These are phyloP conservation scores for Globisporangium rhizosaccharum DNA, from an alignment of 352 stramenopile genomes.

Conservation along the genomic window DNA sequence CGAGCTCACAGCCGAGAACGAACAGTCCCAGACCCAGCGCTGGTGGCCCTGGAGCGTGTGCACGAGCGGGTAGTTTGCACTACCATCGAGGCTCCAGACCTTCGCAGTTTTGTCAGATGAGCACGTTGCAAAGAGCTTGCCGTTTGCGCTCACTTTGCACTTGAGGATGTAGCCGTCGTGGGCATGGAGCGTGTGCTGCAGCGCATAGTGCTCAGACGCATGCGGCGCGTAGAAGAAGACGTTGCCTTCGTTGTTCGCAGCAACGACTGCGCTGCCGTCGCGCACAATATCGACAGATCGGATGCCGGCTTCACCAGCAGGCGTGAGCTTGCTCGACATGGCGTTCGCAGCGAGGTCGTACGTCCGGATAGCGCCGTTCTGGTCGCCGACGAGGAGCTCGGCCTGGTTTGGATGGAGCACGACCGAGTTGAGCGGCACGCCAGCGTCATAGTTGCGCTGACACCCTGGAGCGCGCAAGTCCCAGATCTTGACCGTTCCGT, in stretches of 20 bases:
- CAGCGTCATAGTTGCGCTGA: slow-evolving; percentile 86
- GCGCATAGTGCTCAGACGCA: slow-evolving; percentile 54
- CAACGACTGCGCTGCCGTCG: slow-evolving; percentile 90
- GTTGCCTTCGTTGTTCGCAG: slow-evolving; percentile 92
- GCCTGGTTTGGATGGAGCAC: slow-evolving; percentile 94
- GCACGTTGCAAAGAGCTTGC: slow-evolving; percentile 88
- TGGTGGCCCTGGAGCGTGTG: slow-evolving; percentile 87
- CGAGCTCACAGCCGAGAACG: slow-evolving; percentile 96
- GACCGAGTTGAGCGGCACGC: slow-evolving; percentile 92
- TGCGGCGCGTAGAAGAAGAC: slow-evolving; percentile 91
- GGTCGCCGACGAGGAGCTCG: slow-evolving; percentile 81
- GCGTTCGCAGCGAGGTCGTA: slow-evolving; percentile 88
- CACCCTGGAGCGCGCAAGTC: slow-evolving; percentile 84
- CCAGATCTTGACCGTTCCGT: slow-evolving; percentile 95
- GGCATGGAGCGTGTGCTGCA: slow-evolving; percentile 66
- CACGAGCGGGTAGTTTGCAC: slow-evolving; percentile 38
- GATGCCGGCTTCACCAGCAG: slow-evolving; percentile 76
- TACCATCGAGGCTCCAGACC: slow-evolving; percentile 73
- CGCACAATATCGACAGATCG: slow-evolving; percentile 91
- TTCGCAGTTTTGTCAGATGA: slow-evolving; percentile 91
- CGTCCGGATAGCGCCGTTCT: slow-evolving; percentile 91
- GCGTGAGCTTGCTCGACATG: slow-evolving; percentile 55
- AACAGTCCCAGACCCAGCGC: slow-evolving; percentile 98
- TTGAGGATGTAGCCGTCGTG: slow-evolving; percentile 93
- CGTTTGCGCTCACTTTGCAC: slow-evolving; percentile 85